phyloP scores from a whole-genome alignment of 371 early-diverging fungal species.

The Mucor mucedo region DNA sequence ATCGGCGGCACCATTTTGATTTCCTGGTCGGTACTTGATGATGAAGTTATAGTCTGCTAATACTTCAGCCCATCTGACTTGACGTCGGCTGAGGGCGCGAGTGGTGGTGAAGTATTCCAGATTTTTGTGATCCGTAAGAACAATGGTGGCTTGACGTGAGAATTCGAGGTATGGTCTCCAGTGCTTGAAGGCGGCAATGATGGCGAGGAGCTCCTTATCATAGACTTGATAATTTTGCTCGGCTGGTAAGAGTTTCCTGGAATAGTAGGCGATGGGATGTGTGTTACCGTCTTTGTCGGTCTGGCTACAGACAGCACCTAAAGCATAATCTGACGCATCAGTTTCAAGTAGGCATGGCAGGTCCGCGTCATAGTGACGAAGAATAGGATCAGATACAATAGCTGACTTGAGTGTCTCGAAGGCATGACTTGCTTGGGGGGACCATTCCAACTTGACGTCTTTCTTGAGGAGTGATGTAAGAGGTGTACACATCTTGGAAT shows the following conservation, averaged over 20 bases:
- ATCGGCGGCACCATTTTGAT: slow-evolving; percentile 43
- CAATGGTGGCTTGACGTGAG: slow-evolving; percentile 25
- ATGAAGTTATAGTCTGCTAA: slow-evolving; percentile 43
- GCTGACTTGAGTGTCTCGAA: slow-evolving; percentile 46
- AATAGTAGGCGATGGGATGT: slow-evolving; percentile 48
- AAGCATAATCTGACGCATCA: slow-evolving; percentile 53
- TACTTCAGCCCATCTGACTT: slow-evolving; percentile 40
- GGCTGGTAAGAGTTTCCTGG: slow-evolving; percentile 33
- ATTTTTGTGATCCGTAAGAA: slow-evolving; percentile 58
- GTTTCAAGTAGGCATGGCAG: slow-evolving; percentile 45
- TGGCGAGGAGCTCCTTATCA: slow-evolving; percentile 59
- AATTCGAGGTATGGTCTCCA: slow-evolving; percentile 54
- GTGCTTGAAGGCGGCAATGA: slow-evolving; percentile 37
- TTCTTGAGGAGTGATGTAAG: slow-evolving; percentile 31
- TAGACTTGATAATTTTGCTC: slow-evolving; percentile 51
- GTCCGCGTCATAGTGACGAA: slow-evolving; percentile 29
- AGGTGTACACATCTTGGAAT: slow-evolving; percentile 24
- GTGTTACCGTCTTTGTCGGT: slow-evolving; percentile 13
- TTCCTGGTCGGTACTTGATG: slow-evolving; percentile 47
- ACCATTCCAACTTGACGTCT: slow-evolving; percentile 41
- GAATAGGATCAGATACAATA: slow-evolving; percentile 36
- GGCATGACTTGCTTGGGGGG: slow-evolving; percentile 19
- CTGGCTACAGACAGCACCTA: slow-evolving; percentile 54
- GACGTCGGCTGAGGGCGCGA: slow-evolving; percentile 34
- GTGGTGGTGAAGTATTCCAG: slow-evolving; percentile 43